Conservation (phyloP, 139 green algal genomes). For the Nannochloris sp. region DNA sequence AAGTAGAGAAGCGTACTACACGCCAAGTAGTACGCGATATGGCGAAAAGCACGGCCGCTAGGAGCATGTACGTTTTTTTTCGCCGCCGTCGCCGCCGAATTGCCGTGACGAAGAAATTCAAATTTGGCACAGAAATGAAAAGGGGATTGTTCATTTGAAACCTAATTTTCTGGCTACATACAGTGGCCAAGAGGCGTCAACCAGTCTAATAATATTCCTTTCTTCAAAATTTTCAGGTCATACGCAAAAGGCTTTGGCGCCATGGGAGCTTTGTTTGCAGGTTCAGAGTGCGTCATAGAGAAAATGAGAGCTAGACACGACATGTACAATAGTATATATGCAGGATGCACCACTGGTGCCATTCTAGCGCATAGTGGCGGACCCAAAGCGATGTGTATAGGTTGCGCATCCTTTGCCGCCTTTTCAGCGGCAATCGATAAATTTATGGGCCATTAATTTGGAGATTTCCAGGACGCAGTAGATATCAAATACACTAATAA, state of each 20-base stretch:
- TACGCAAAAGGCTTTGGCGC: conserved; percentile 89
- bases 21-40: conserved; percentile 36
- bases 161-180: too few species aligned
- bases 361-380: conserved; percentile 66
- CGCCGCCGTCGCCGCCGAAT: background rate
- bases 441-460: conserved; percentile 56
- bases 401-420: conserved; percentile 82
- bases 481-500: too few species aligned
- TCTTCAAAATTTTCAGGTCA: conserved; percentile 30
- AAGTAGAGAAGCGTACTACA: conserved; percentile 31
- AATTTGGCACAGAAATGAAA: too few species aligned
- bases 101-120: background rate
- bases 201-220: background rate
- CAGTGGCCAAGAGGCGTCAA: too few species aligned
- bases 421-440: conserved; percentile 83
- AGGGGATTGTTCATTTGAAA: too few species aligned
- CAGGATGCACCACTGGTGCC: conserved; percentile 83
- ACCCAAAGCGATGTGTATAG: conserved; percentile 78
- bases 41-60: conserved; percentile 19
- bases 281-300: conserved; percentile 91
- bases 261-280: conserved; percentile 85
- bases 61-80: conserved; percentile 30
- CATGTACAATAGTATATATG: conserved; percentile 75
- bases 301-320: conserved; percentile 87
- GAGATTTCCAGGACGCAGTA: too few species aligned